phyloP scores from a whole-genome alignment of 2,329 filamentous ascomycete species.

The Dothiorella sarmentorum region DNA sequence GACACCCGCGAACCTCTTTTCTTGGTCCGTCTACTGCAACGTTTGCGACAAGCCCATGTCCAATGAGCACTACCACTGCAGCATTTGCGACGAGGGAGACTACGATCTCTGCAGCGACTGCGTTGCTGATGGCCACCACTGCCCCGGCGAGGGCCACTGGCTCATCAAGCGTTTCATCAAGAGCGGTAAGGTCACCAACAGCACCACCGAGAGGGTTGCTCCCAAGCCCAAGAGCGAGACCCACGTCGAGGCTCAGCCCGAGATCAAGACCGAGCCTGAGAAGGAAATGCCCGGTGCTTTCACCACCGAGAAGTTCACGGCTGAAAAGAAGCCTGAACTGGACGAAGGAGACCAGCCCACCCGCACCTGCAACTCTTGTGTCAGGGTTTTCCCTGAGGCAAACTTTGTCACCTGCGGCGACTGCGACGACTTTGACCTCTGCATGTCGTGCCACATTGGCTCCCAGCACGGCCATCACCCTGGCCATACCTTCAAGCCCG shows the following conservation, averaged over 20 bases:
- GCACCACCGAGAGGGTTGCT: conserved; percentile 76
- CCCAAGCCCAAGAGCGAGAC: conserved; percentile 54
- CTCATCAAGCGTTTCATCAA: conserved; percentile 85
- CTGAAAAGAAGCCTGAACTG: conserved; percentile 38
- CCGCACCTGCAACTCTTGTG: conserved; percentile 71
- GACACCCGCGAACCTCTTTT: conserved; percentile 29
- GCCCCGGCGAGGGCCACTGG: conserved; percentile 80
- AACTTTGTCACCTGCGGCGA: conserved; percentile 80
- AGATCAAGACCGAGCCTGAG: conserved; percentile 40
- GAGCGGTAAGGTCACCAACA: conserved; percentile 75
- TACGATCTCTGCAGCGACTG: conserved; percentile 88
- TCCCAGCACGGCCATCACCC: conserved; percentile 89
- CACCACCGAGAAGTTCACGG: conserved; percentile 13
- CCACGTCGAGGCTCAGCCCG: conserved; percentile 40
- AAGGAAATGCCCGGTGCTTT: conserved; percentile 24
- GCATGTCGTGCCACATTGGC: conserved; percentile 72
- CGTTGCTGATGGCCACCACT: conserved; percentile 70
- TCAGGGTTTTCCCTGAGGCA: conserved; percentile 67
- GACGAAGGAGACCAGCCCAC: conserved; percentile 41
- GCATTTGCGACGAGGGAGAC: conserved; percentile 86
- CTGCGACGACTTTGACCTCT: conserved; percentile 92
- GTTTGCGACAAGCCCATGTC: conserved; percentile 75
- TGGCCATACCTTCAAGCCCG: conserved; percentile 73
- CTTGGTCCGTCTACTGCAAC: conserved; percentile 92
- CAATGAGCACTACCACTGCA: conserved; percentile 89